Evolutionary conservation across 1,284 basidiomycete genomes (phyloP), one percentile per base, ranked within the genome.

Genomic region (Kwoniella shivajii): DNA sequence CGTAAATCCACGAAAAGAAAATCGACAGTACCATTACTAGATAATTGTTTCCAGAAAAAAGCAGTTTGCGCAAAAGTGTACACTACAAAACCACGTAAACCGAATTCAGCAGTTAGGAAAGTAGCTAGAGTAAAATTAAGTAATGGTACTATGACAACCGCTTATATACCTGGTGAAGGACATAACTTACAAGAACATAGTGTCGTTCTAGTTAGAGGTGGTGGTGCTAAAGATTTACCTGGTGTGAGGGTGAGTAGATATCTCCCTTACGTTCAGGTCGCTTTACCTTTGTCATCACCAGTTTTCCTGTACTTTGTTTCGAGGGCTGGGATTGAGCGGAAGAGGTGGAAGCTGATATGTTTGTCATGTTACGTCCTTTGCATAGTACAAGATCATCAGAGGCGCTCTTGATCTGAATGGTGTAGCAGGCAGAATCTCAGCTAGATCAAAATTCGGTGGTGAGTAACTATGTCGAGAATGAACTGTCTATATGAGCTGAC

Each of bases 171-270:
- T 38, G 96, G 96, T 65, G 96, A 99, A 73, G 96, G 96, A 1
- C 95, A 99, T 78, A 98, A 97, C 75, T 78, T 99, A 69, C 96
- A 99, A 80, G 96, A 99, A 76, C 96, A 99, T 74, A 89, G 87
- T 74, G 96, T 99, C 2, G 94, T 99, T 4, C 79, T 98, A 41
- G 85, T 99, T 20, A 82, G 94, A 70, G 96, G 96, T 13, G 96
- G 96, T 7, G 85, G 93, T 80, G 88, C 93, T 3, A 94, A 98
- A 82, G 96, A 99, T 86, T 83, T 98, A 74, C 94, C 94, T 34
- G 93, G 94, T 85, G 89, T 96, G 31, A 86, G 89, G 41, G 93
- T 95, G 73, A 59, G 89, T 50, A 18, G 37, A n/a, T n/a, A n/a
- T n/a, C n/a, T n/a, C n/a, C n/a, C n/a, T n/a, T n/a, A n/a, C n/a